Percentiles rank a stretch among this genome's conserved stretches.
phyloP scores from a whole-genome alignment of 2,329 filamentous ascomycete species.

The Trichocomaceae sp. region DNA sequence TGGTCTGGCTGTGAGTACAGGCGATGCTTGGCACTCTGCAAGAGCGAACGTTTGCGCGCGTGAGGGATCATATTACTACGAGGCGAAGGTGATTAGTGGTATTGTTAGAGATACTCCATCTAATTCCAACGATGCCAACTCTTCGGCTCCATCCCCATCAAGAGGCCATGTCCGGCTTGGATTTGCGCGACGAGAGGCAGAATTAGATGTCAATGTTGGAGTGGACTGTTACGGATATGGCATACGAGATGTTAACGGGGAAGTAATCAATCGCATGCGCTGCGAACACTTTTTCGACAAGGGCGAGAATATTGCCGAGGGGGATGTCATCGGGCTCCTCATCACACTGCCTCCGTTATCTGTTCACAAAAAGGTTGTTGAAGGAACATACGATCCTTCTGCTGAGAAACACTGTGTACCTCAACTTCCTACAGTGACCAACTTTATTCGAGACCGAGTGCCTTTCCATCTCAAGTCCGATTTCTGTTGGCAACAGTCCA shows the following conservation, averaged over 20 bases:
- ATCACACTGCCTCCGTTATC: slow-evolving; percentile 81
- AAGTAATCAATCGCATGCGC: slow-evolving; percentile 88
- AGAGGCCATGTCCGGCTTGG: slow-evolving; percentile 44
- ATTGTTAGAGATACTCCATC: slow-evolving; percentile 26
- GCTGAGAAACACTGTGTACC: slow-evolving; percentile 49
- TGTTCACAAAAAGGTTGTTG: slow-evolving; percentile 80
- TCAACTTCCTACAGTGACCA: slow-evolving; percentile 54
- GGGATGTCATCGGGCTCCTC: slow-evolving; percentile 89
- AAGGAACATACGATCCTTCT: slow-evolving; percentile 79
- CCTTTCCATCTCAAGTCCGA: slow-evolving; percentile 91
- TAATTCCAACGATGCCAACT: slow-evolving; percentile 17
- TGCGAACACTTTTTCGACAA: slow-evolving; percentile 83
- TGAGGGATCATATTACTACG: slow-evolving; percentile 89
- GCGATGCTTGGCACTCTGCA: slow-evolving; percentile 87
- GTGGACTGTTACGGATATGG: slow-evolving; percentile 96
- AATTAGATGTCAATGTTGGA: slow-evolving; percentile 56
- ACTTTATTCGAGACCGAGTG: slow-evolving; percentile 90
- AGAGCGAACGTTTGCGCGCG: slow-evolving; percentile 84
- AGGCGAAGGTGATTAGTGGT: slow-evolving; percentile 81
- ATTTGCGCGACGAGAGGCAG: slow-evolving; percentile 42
- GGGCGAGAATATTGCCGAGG: slow-evolving; percentile 73
- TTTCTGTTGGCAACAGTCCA: slow-evolving; percentile 73
- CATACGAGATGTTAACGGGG: slow-evolving; percentile 79
- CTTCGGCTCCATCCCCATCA: slow-evolving; percentile 17
- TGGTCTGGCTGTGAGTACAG: slow-evolving; percentile 73